Evolutionary conservation across 2,329 filamentous ascomycete species (phyloP).

Genomic region (Sporothrix brasiliensis): DNA sequence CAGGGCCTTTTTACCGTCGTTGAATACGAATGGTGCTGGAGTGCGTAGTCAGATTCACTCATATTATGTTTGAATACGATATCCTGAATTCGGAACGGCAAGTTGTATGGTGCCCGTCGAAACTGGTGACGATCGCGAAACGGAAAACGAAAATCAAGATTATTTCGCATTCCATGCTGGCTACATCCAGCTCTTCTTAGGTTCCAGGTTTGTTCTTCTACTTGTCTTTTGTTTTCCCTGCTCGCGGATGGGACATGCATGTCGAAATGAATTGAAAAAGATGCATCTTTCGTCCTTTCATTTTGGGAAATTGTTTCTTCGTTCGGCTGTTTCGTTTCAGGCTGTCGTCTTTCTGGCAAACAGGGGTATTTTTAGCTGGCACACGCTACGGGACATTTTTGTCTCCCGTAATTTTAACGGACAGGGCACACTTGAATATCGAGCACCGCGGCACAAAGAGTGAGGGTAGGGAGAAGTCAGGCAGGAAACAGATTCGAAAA

Average conservation of each 20-base stretch:
- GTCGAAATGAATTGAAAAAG: conserved; percentile 20
- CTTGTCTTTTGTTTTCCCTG: not conserved
- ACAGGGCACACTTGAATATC: not conserved
- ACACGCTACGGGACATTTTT: conserved; percentile 20
- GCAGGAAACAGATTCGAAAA: not conserved
- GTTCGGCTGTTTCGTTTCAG: conserved; percentile 19
- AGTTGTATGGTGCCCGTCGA: not conserved
- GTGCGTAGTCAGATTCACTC: conserved; percentile 7
- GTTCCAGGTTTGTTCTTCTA: too few relatives aligned
- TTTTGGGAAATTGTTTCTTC: conserved; percentile 17
- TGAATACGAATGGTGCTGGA: not conserved
- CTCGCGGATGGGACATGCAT: conserved; percentile 11
- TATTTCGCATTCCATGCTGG: conserved; percentile 11
- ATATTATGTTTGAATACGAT: not conserved
- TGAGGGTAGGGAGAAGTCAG: not conserved
- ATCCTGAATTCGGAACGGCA: too few relatives aligned
- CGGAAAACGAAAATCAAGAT: conserved; percentile 13
- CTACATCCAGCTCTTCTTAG: not conserved
- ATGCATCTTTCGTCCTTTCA: conserved; percentile 21
- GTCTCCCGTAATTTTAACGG: conserved; percentile 25
- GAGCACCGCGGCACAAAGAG: too few relatives aligned
- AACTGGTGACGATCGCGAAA: not conserved
- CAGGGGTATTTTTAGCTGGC: conserved; percentile 15
- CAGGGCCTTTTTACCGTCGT: not conserved
- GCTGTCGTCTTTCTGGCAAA: not conserved